Evolutionary conservation across 176 grass and related monocot genomes (phyloP), one percentile per base, ranked within the genome.

Genomic region (Luzula sylvatica): DNA sequence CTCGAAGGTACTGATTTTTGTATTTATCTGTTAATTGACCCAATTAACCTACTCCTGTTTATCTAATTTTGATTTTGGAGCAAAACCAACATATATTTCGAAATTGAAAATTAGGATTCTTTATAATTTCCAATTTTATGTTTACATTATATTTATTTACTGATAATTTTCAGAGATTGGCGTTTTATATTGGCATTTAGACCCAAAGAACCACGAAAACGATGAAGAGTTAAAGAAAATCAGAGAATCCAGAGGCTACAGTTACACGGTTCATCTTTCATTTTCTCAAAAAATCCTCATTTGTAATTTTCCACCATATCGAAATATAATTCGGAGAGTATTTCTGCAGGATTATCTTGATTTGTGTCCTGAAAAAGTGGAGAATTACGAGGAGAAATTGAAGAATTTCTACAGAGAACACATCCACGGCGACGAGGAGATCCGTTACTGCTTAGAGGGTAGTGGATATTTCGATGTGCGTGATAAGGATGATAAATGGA

Each of bases 371-470:
- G 78, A 55, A 11, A 89, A 86, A 70, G 60, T 96, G 26, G 90
- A 86, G 46, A 96, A 89, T 55, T 96, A 82, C 16, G 92, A 96
- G 54, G 80, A 96, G 56, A 96, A 86, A 58, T 19, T 96, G 32
- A 89, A 69, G 71, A 89, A 79, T 46, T 89, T 89, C 58, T 96
- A 82, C 70, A 38, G 24, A 26, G 81, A 96, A 58, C 92, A 96
- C 58, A 86, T 89, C 67, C 92, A 96, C 5, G 55, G 58, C 16
- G 92, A 89, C 1, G 92, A 96, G 73, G 92, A 89, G 81, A 96
- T 89, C 63, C 81, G 81, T 20, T 96, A 89, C 58, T 89, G 85
- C 68, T 77, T 96, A 70, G 85, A 79, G 42, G 84, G 92, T 47
- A 73, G 85, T 3, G 81, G 92, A 20, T 96, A 82, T 54, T 96